A percentile compares a stretch with the other conserved stretches of the same genome.
Conservation (phyloP, 2,329 filamentous ascomycete genomes). For the Scytalidium sp. region DNA sequence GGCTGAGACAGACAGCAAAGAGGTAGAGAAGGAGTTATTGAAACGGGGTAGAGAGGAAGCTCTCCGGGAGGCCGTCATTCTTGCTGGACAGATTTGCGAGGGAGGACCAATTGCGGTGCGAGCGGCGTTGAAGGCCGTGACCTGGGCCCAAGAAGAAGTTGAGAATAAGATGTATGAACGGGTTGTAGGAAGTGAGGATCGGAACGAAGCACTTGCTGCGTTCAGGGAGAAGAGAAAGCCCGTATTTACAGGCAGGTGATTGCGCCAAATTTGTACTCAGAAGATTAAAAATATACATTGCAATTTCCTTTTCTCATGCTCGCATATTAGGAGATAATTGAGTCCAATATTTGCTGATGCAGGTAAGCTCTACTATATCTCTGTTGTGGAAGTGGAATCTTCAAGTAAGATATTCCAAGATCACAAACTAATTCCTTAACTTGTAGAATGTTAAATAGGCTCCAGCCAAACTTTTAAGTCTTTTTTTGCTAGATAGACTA, state of each 20-base stretch:
- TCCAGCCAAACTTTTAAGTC: no score
- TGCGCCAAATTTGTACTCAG: no score
- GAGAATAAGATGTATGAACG: conserved; percentile 86
- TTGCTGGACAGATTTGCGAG: conserved; percentile 85
- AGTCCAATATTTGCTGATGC: no score
- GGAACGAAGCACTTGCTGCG: conserved; percentile 81
- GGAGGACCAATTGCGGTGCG: conserved; percentile 82
- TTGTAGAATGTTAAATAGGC: no score
- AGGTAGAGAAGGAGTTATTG: conserved; percentile 42
- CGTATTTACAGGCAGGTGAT: conserved; percentile 54
- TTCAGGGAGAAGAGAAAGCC: conserved; percentile 77
- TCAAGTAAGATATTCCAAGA: no score
- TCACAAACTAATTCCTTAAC: no score
- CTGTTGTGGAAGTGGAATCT: no score
- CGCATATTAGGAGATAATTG: no score
- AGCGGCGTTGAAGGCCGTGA: conserved; percentile 76
- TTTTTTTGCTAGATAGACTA: no score
- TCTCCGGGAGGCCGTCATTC: conserved; percentile 69
- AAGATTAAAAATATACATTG: no score
- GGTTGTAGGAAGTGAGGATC: conserved; percentile 80
- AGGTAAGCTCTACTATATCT: no score
- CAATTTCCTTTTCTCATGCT: no score
- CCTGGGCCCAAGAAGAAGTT: conserved; percentile 67
- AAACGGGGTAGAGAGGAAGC: conserved; percentile 63
- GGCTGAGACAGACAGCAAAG: conserved; percentile 35